Base-by-base conservation (phyloP, 345 rosid genomes). In the Pistacia integerrima region DNA sequence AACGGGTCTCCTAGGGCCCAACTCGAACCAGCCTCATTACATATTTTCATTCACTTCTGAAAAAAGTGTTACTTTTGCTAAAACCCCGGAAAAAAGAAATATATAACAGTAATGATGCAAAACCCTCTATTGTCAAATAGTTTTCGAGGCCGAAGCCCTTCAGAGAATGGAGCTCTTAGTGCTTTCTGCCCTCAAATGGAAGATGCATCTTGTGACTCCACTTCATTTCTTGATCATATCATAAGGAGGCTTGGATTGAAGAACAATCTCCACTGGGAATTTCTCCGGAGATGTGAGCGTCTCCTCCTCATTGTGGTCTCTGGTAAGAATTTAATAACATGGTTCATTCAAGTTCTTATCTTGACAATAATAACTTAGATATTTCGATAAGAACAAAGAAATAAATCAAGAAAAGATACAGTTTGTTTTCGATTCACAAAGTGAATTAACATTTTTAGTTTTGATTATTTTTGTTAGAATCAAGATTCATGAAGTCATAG, bases 91-190 rank as follows among this genome's bases (percentile, higher is more conserved):
- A n/a, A n/a, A n/a, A n/a, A n/a, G n/a, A n/a, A n/a, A n/a, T n/a
- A n/a, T n/a, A n/a, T n/a, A n/a, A n/a, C n/a, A n/a, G n/a, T n/a
- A n/a, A n/a, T n/a, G n/a, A n/a, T n/a, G n/a, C n/a, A n/a, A n/a
- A n/a, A n/a, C 25, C 25, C 25, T 25, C 25, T 25, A 0, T 25
- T 25, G 25, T 25, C 25, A 25, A 25, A 25, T 25, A 25, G 74
- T 91, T 63, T 96, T 96, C 61, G 94, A 96, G 77, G 92, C 98
- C 8, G 92, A 92, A 79, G 87, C 91, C 36, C 88, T 96, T 38
- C 97, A 96, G 84, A 90, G 93, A 85, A 96, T 96, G 98, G 99
- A 96, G 91, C 73, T 96, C 22, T 75, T 96, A 86, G 83, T 96
- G 55, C 90, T 96, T 4, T 92, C 99, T 11, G 81, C 97, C 10